Evolutionary conservation across 1,284 basidiomycete genomes (phyloP).

Genomic region (Vanrija sp.): DNA sequence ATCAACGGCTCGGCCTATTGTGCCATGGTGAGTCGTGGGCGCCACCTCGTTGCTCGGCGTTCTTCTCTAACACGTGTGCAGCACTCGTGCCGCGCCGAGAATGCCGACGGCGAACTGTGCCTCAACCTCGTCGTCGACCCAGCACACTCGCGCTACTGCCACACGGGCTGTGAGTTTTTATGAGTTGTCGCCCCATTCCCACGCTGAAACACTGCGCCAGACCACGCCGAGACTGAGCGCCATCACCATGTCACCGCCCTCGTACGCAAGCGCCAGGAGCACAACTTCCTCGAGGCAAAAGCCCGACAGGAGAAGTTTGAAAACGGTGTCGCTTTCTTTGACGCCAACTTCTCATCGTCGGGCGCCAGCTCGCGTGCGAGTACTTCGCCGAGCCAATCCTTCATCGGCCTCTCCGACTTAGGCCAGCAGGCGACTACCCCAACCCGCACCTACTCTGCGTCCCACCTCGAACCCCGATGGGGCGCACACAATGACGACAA

Average conservation of each 20-base stretch:
- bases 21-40: constrained; percentile 8
- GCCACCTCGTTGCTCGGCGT: not conserved
- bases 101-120: constrained; percentile 21
- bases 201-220: not conserved
- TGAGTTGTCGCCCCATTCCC: not conserved
- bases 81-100: constrained; percentile 16
- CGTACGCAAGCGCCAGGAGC: constrained; percentile 2
- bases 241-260: constrained; percentile 9
- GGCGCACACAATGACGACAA: constrained; percentile 16
- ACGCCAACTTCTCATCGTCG: not conserved
- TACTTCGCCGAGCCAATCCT: not conserved
- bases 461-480: constrained; percentile 7
- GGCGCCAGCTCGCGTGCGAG: not conserved
- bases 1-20: constrained; percentile 13
- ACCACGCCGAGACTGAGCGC: constrained; percentile 17
- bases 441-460: not conserved
- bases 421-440: not conserved
- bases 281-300: not conserved
- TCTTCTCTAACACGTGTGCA: not conserved
- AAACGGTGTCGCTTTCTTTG: constrained; percentile 1
- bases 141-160: constrained; percentile 10
- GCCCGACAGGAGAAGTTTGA: constrained; percentile 1
- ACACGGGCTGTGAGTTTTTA: constrained; percentile 19
- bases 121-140: constrained; percentile 12
- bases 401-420: not conserved